These are phyloP conservation scores for Lactarius sp. DNA, from an alignment of 768 basidiomycete genomes.

Conservation along the genomic window DNA sequence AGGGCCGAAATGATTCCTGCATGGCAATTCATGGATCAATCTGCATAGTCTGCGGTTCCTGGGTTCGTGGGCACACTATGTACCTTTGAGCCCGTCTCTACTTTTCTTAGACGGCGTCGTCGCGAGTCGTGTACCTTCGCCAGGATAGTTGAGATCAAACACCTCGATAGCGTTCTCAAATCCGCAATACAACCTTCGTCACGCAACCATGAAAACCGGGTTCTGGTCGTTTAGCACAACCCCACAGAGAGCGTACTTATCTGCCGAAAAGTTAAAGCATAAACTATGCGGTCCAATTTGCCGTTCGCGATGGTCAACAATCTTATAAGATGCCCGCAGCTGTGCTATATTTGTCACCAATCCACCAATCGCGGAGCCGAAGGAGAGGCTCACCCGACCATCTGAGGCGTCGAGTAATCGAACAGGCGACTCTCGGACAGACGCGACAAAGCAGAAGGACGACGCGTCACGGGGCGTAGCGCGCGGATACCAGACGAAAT, in stretches of 20 bases:
- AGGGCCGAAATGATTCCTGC: slow-evolving; percentile 79
- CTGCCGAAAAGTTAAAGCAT: slow-evolving; percentile 64
- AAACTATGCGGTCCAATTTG: slow-evolving; percentile 83
- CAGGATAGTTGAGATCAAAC: slow-evolving; percentile 71
- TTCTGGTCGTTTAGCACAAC: neutral
- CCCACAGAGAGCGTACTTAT: slow-evolving; percentile 45
- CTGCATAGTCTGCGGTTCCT: neutral
- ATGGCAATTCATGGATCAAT: neutral
- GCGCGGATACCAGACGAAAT: slow-evolving; percentile 80
- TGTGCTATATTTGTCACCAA: slow-evolving; percentile 31
- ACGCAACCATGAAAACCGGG: neutral
- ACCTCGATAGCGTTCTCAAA: slow-evolving; percentile 83
- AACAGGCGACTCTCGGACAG: slow-evolving; percentile 80
- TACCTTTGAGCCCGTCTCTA: slow-evolving; percentile 85
- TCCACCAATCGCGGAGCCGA: neutral
- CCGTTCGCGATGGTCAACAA: slow-evolving; percentile 91
- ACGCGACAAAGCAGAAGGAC: slow-evolving; percentile 78
- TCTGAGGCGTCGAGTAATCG: slow-evolving; percentile 76
- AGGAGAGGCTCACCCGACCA: slow-evolving; percentile 54
- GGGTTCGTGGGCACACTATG: slow-evolving; percentile 2
- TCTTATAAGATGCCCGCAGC: slow-evolving; percentile 88
- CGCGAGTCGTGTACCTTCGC: slow-evolving; percentile 62
- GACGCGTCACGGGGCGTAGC: slow-evolving; percentile 55
- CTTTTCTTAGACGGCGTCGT: slow-evolving; percentile 74
- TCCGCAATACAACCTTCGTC: slow-evolving; percentile 74